phyloP scores from a whole-genome alignment of 345 rosid genomes.

The Euphorbia tirucalli region DNA sequence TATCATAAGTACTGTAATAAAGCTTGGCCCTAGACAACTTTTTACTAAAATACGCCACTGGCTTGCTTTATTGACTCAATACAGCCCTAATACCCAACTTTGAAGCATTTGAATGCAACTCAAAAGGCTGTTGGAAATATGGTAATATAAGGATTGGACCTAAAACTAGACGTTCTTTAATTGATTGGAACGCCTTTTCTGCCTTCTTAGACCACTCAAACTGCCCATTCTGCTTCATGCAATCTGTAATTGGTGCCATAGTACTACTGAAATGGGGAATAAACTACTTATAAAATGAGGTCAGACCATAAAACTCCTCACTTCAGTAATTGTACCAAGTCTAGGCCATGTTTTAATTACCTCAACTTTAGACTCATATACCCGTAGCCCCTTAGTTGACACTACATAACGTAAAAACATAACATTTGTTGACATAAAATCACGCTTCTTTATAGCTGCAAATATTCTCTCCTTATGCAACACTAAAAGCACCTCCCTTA shows the following conservation, averaged over 20 bases:
- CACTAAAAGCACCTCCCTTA: too few species aligned
- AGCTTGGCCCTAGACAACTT: not conserved
- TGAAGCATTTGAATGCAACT: too few species aligned
- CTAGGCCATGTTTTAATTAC: too few species aligned
- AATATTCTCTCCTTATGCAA: not conserved
- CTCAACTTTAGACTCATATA: not conserved
- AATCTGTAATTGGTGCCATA: not conserved
- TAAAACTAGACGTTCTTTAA: too few species aligned
- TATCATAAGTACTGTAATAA: not conserved
- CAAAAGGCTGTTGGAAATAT: too few species aligned
- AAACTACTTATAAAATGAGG: not conserved
- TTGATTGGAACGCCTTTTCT: too few species aligned
- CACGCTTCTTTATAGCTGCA: not conserved
- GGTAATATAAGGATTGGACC: too few species aligned
- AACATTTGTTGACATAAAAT: not conserved
- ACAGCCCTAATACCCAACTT: too few species aligned
- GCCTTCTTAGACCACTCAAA: too few species aligned
- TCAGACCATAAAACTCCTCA: not conserved
- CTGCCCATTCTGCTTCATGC: not conserved
- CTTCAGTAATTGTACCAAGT: too few species aligned
- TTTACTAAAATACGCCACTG: too few species aligned
- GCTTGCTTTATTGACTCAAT: too few species aligned
- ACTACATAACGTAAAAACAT: not conserved
- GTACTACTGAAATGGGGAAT: not conserved
- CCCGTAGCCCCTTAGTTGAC: not conserved